Evolutionary conservation across 2,329 filamentous ascomycete genomes (phyloP).

Genomic region (Lecanicillium sp.): DNA sequence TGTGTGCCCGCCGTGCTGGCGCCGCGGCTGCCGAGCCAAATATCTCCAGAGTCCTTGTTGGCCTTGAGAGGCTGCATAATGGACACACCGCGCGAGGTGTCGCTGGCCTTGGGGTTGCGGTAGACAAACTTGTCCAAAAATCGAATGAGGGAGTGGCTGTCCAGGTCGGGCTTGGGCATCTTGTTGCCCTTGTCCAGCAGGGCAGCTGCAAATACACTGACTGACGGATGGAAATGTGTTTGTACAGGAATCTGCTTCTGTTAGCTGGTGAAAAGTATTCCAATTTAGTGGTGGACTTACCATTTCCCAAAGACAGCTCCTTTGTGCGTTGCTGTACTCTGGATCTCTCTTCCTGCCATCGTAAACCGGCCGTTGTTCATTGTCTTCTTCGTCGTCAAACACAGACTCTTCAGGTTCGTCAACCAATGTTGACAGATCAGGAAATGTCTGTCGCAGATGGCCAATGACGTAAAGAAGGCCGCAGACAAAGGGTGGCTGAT

Average conservation of each 20-base stretch:
- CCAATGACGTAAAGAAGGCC: conserved; percentile 85
- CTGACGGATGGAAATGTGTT: conserved; percentile 86
- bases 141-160: conserved; percentile 82
- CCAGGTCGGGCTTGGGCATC: conserved; percentile 82
- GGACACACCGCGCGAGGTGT: conserved; percentile 64
- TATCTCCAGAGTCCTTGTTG: conserved; percentile 44
- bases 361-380: conserved; percentile 42
- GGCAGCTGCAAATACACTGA: conserved; percentile 70
- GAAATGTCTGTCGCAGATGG: conserved; percentile 72
- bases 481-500: conserved; percentile 88
- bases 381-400: conserved; percentile 57
- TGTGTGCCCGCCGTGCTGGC: conserved; percentile 26
- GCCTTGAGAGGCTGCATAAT: conserved; percentile 88
- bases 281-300: conserved; percentile 32
- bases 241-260: conserved; percentile 24
- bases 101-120: conserved; percentile 73
- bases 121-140: conserved; percentile 99
- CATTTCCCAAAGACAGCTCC: conserved; percentile 88
- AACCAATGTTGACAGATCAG: conserved; percentile 69
- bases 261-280: conserved; percentile 12
- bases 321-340: conserved; percentile 85
- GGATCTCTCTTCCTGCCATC: conserved; percentile 89
- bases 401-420: conserved; percentile 67
- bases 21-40: conserved; percentile 45
- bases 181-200: conserved; percentile 62